A percentile compares a stretch with the other conserved stretches of the same genome.
phyloP scores from a whole-genome alignment of 768 basidiomycete species.

The Tylopilus sp. region DNA sequence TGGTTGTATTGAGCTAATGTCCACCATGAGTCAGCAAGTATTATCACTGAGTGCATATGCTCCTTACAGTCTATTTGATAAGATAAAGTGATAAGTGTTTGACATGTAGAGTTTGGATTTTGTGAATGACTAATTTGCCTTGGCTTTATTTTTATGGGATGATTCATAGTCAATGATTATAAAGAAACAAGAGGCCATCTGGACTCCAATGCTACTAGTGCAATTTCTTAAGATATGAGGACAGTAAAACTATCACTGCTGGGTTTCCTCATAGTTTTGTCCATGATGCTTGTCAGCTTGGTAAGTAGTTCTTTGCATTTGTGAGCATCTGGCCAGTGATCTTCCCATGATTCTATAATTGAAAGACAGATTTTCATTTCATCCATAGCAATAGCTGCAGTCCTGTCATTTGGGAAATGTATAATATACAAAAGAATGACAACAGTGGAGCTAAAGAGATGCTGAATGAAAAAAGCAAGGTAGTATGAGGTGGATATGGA shows the following conservation, averaged over 20 bases:
- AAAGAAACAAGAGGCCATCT: constrained; percentile 50
- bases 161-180: constrained; percentile 44
- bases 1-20: constrained; percentile 60
- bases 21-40: constrained; percentile 16
- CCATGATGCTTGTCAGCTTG: constrained; percentile 66
- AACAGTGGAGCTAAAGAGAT: constrained; percentile 84
- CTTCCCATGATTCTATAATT: constrained; percentile 79
- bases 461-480: constrained; percentile 86
- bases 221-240: constrained; percentile 24
- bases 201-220: constrained; percentile 44
- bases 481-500: constrained; percentile 84
- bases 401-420: constrained; percentile 67
- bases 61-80: constrained; percentile 64
- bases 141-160: constrained; percentile 47
- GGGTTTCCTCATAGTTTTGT: constrained; percentile 53
- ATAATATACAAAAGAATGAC: constrained; percentile 84
- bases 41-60: neutral
- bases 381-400: constrained; percentile 72
- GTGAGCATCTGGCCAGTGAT: constrained; percentile 82
- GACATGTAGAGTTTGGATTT: constrained; percentile 51
- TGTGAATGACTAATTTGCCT: constrained; percentile 57
- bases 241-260: constrained; percentile 17
- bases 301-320: constrained; percentile 81
- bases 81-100: constrained; percentile 56
- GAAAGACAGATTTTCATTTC: constrained; percentile 71